Percentiles rank a stretch among this genome's conserved stretches.
Conservation (phyloP, 2,329 filamentous ascomycete species). For the Daldinia sp. region DNA sequence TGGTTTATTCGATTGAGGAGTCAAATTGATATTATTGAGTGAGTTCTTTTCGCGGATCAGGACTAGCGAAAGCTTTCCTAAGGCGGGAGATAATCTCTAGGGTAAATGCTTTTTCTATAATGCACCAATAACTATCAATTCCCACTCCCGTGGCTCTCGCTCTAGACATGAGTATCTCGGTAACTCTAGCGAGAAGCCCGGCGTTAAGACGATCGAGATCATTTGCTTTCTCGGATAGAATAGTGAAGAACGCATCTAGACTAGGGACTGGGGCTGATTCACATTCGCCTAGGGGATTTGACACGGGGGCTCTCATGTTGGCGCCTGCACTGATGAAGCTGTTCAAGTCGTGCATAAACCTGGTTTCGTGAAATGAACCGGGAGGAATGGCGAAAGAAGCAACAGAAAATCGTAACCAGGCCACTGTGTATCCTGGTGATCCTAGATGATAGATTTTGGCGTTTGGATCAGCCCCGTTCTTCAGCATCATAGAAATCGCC, state of each 20-base stretch:
- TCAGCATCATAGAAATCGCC: not conserved
- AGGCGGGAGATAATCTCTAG: not conserved
- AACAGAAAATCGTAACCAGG: not conserved
- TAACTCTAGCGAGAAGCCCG: not conserved
- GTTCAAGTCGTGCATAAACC: not conserved
- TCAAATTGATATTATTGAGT: not conserved
- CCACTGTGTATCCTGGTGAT: not conserved
- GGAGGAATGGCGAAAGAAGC: not conserved
- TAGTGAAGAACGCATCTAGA: not conserved
- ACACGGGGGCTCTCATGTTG: not conserved
- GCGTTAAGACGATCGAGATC: not conserved
- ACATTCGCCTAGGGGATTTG: not conserved
- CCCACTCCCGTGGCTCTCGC: not conserved
- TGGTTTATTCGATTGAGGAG: too few relatives aligned
- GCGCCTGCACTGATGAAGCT: not conserved
- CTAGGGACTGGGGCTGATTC: not conserved
- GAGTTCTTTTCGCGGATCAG: not conserved
- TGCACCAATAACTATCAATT: not conserved
- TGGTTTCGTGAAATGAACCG: not conserved
- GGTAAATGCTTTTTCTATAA: not conserved
- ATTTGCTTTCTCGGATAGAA: not conserved
- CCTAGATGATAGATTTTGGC: not conserved
- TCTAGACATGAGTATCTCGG: not conserved
- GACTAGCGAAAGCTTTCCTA: not conserved
- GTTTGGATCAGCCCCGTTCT: not conserved